These are phyloP conservation scores for Hortaea werneckii DNA, from an alignment of 2,329 filamentous ascomycete species.

Conservation along the genomic window DNA sequence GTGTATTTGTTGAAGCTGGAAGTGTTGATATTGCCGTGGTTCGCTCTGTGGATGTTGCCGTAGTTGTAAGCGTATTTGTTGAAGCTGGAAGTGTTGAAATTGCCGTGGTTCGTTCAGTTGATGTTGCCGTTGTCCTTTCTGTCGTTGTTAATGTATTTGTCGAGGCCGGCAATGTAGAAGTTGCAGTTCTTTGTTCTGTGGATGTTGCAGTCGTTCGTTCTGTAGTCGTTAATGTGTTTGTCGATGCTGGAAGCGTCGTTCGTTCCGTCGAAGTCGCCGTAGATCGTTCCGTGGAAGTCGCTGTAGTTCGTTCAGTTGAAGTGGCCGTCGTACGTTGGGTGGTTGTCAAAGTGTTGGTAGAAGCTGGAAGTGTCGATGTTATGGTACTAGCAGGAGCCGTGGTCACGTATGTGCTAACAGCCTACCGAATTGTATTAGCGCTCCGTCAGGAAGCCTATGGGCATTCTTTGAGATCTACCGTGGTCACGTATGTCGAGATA, in stretches of 20 bases:
- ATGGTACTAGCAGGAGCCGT: background rate
- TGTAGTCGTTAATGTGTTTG: background rate
- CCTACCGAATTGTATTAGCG: no score
- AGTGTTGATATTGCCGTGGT: no score
- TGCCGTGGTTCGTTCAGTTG: no score
- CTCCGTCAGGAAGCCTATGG: no score
- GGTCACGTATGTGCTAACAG: background rate
- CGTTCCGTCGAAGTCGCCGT: background rate
- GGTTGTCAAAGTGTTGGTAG: background rate
- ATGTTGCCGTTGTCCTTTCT: no score
- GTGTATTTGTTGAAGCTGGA: background rate
- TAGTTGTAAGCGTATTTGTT: no score
- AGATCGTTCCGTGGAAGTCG: background rate
- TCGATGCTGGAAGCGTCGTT: background rate
- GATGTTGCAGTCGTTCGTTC: no score
- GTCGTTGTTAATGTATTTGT: no score
- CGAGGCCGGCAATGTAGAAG: background rate
- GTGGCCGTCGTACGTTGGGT: background rate
- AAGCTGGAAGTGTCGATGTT: background rate
- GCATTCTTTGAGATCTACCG: background rate
- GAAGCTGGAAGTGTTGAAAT: no score
- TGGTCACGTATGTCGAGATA: background rate
- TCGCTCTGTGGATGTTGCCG: no score
- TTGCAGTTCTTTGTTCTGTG: no score
- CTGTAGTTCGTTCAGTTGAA: background rate